Conservation (phyloP, 2,329 filamentous ascomycete species). For the Ascomycota sp. region DNA sequence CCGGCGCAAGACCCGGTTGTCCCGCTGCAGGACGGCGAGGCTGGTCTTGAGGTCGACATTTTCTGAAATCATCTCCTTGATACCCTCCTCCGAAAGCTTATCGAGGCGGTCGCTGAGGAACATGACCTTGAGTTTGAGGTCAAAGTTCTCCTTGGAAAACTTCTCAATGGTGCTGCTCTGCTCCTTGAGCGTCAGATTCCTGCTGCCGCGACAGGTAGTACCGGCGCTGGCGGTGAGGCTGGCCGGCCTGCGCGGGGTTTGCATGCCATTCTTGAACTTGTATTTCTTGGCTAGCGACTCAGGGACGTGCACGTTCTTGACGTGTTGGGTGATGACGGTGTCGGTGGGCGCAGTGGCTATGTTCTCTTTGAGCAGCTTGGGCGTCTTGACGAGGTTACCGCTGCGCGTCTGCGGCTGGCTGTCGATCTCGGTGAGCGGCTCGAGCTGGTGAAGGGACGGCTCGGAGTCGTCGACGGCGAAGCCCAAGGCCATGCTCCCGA, state of each 20-base stretch:
- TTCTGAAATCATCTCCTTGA: constrained; percentile 95
- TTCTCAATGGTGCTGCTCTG: constrained; percentile 95
- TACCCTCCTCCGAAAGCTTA: constrained; percentile 82
- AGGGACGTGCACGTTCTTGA: constrained; percentile 77
- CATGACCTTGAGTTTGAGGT: constrained; percentile 91
- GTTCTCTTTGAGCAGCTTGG: constrained; percentile 36
- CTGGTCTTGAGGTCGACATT: constrained; percentile 91
- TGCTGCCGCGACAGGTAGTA: constrained; percentile 34
- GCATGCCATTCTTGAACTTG: constrained; percentile 48
- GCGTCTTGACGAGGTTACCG: constrained; percentile 42
- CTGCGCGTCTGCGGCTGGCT: constrained; percentile 17
- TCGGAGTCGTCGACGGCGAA: constrained; percentile 36
- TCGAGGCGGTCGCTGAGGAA: constrained; percentile 87
- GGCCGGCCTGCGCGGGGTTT: constrained; percentile 34
- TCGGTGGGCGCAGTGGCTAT: constrained; percentile 51
- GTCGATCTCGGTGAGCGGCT: constrained; percentile 28
- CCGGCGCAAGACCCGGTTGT: constrained; percentile 65
- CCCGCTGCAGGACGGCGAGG: constrained; percentile 71
- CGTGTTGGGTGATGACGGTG: constrained; percentile 70
- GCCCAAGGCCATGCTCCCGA: constrained; percentile 68
- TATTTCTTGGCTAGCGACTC: constrained; percentile 77
- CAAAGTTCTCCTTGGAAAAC: constrained; percentile 94
- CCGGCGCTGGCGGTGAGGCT: constrained; percentile 21
- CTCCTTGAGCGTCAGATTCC: constrained; percentile 78
- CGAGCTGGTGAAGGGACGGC: constrained; percentile 25